Conservation (phyloP, 805 yeast genomes). For the Candida koratica region DNA sequence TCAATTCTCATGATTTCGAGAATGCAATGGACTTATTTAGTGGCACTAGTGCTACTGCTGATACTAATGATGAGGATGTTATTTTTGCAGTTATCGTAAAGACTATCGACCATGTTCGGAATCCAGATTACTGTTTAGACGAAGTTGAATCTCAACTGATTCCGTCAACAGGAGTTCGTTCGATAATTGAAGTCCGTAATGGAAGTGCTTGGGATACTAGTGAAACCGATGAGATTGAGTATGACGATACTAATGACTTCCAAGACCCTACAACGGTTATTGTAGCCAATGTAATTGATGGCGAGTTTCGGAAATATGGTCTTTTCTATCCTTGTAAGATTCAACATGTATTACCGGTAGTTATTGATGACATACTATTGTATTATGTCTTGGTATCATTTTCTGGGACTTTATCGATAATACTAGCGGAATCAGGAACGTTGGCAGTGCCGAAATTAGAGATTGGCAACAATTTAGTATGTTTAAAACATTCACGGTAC, state of each 20-base stretch:
- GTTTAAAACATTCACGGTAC: slow-evolving; percentile 30
- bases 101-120: slow-evolving; percentile 25
- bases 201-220: slow-evolving; percentile 39
- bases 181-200: slow-evolving; percentile 40
- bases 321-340: slow-evolving; percentile 46
- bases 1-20: slow-evolving; percentile 17
- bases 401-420: slow-evolving; percentile 49
- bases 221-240: slow-evolving; percentile 36
- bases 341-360: slow-evolving; percentile 43
- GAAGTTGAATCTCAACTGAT: no score
- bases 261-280: slow-evolving; percentile 44
- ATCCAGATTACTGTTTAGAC: slow-evolving; percentile 6
- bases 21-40: slow-evolving; percentile 14
- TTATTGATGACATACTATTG: slow-evolving; percentile 27
- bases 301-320: slow-evolving; percentile 29
- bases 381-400: slow-evolving; percentile 58
- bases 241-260: slow-evolving; percentile 41
- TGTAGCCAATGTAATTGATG: slow-evolving; percentile 31
- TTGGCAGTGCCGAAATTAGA: slow-evolving; percentile 47
- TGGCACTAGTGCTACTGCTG: slow-evolving; percentile 17
- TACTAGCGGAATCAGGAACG: slow-evolving; percentile 44
- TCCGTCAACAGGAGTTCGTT: slow-evolving; percentile 15
- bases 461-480: slow-evolving; percentile 45
- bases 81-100: slow-evolving; percentile 35
- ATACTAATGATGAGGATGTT: slow-evolving; percentile 35